phyloP scores from a whole-genome alignment of 2,329 filamentous ascomycete genomes.

The Myotisia sp. region DNA sequence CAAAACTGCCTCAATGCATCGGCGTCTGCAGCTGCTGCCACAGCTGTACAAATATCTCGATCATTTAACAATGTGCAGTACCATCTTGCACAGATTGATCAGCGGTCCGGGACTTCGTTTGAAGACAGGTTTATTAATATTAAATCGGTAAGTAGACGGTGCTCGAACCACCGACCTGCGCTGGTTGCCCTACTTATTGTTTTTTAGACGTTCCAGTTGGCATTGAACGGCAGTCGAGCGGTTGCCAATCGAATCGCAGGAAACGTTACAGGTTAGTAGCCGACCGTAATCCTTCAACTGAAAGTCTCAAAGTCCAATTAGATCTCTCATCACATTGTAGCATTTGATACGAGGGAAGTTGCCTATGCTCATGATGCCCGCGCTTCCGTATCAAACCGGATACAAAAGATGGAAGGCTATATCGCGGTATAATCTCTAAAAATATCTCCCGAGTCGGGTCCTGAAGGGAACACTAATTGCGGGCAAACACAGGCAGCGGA shows the following conservation, averaged over 20 bases:
- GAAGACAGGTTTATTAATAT: not conserved
- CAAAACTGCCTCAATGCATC: not conserved
- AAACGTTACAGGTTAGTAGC: not conserved
- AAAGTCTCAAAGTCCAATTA: not conserved
- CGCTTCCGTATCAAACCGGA: not conserved
- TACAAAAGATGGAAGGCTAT: not conserved
- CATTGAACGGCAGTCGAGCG: not conserved
- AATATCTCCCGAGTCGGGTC: too few relatives aligned
- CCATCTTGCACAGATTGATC: not conserved
- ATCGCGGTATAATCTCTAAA: not conserved
- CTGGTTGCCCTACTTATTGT: too few relatives aligned
- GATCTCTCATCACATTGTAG: not conserved
- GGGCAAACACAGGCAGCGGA: not conserved
- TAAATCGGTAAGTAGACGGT: not conserved
- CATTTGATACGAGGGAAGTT: not conserved
- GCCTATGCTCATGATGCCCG: not conserved
- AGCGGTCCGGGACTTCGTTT: not conserved
- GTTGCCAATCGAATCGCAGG: not conserved
- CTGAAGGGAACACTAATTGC: too few relatives aligned
- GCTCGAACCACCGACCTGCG: not conserved
- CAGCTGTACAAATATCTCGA: not conserved
- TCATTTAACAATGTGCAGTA: constrained; percentile 1
- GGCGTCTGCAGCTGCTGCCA: too few relatives aligned
- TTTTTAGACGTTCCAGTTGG: not conserved
- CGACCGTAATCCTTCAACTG: not conserved